phyloP scores from a whole-genome alignment of 148 eudicot species.

The Rhododendron mucronatum region DNA sequence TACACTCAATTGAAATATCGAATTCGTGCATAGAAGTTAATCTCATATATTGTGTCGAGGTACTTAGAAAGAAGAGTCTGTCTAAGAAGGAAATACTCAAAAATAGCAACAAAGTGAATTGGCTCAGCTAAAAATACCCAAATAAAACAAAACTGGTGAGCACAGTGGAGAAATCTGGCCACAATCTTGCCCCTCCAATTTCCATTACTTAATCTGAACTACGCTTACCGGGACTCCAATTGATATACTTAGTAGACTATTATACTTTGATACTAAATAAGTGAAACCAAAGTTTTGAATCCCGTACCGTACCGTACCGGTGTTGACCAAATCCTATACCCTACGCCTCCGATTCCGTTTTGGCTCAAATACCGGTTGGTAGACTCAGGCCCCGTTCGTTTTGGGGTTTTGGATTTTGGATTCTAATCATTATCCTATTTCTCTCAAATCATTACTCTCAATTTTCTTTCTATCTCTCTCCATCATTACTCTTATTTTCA shows the following conservation, averaged over 20 bases:
- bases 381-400: too few relatives aligned
- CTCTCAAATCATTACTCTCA: too few relatives aligned
- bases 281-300: too few relatives aligned
- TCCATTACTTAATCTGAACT: not conserved
- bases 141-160: too few relatives aligned
- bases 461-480: too few relatives aligned
- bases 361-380: too few relatives aligned
- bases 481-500: too few relatives aligned
- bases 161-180: not conserved
- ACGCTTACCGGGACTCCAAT: not conserved
- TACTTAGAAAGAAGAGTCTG: not conserved
- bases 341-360: too few relatives aligned
- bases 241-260: not conserved
- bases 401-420: too few relatives aligned
- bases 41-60: not conserved
- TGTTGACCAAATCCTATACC: too few relatives aligned
- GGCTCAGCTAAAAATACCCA: not conserved
- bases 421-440: too few relatives aligned
- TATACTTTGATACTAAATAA: not conserved
- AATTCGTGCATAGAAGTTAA: not conserved
- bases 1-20: not conserved
- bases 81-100: not conserved
- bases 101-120: not conserved
- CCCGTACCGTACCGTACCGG: not conserved
- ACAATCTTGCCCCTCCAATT: not conserved